Percentiles rank a stretch among this genome's conserved stretches.
These are phyloP conservation scores for Neurospora pannonica DNA, from an alignment of 495 filamentous ascomycete species.

Conservation along the genomic window DNA sequence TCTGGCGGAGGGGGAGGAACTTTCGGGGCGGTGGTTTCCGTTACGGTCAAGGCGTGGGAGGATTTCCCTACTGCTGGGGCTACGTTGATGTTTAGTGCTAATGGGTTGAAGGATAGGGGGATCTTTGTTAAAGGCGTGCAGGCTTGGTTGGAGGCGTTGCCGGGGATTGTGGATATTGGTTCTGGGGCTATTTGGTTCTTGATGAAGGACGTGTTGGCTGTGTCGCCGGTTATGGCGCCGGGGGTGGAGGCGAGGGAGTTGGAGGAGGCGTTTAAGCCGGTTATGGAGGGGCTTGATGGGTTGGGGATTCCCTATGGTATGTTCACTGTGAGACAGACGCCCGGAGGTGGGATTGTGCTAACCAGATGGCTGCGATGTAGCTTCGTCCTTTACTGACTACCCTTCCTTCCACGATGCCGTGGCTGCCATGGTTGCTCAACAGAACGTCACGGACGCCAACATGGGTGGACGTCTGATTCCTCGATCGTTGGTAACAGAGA, in stretches of 20 bases:
- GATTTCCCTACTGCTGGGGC: constrained; percentile 15
- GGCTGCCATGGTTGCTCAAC: neutral
- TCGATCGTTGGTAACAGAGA: neutral
- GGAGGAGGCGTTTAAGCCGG: neutral
- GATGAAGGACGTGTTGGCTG: neutral
- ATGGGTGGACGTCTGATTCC: neutral
- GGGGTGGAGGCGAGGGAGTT: neutral
- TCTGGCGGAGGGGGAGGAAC: constrained; percentile 48
- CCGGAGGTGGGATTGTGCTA: neutral
- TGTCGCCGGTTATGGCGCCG: neutral
- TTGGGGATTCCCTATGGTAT: neutral
- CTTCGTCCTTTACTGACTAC: neutral
- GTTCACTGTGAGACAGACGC: too few relatives aligned
- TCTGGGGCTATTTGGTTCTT: neutral
- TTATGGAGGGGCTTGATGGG: neutral
- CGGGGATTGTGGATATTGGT: neutral
- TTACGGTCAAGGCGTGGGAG: constrained; percentile 30
- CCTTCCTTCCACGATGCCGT: neutral
- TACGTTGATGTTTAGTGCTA: constrained; percentile 9
- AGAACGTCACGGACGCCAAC: neutral
- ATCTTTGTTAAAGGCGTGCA: neutral
- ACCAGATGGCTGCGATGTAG: neutral
- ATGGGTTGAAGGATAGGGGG: neutral
- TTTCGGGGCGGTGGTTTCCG: constrained; percentile 44
- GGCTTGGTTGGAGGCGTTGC: neutral